Evolutionary conservation across 495 filamentous ascomycete species (phyloP).

Genomic region (Entonaema liquescens): DNA sequence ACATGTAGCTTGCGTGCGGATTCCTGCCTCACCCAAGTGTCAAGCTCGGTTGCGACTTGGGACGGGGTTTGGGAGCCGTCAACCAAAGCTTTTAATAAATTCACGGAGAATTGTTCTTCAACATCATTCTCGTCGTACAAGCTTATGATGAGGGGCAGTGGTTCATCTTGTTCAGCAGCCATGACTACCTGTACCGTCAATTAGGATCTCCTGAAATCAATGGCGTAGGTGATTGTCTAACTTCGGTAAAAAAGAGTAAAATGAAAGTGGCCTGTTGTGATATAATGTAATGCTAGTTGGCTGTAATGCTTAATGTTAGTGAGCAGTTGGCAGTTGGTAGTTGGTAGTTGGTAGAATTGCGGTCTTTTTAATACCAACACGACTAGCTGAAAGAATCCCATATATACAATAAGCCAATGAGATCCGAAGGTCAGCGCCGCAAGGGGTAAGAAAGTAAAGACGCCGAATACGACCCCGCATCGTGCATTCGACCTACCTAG

Average conservation of each 20-base stretch:
- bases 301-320: too few species aligned
- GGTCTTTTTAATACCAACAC: background rate
- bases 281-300: background rate
- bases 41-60: conserved; percentile 8
- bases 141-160: conserved; percentile 16
- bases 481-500: too few species aligned
- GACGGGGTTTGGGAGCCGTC: conserved; percentile 21
- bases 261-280: background rate
- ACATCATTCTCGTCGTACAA: conserved; percentile 16
- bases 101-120: conserved; percentile 18
- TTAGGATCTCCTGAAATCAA: background rate
- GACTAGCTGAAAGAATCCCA: background rate
- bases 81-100: conserved; percentile 13
- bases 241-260: background rate
- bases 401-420: background rate
- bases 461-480: background rate
- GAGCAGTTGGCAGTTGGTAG: too few species aligned
- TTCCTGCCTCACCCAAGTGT: conserved; percentile 20
- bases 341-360: background rate
- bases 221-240: background rate
- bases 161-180: conserved; percentile 21
- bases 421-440: background rate
- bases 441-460: background rate
- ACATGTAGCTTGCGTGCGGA: conserved; percentile 16
- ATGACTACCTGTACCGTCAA: background rate